A percentile compares a stretch with the other conserved stretches of the same genome.
Conservation (phyloP, 352 stramenopile species). For the Globisporangium alternatum region DNA sequence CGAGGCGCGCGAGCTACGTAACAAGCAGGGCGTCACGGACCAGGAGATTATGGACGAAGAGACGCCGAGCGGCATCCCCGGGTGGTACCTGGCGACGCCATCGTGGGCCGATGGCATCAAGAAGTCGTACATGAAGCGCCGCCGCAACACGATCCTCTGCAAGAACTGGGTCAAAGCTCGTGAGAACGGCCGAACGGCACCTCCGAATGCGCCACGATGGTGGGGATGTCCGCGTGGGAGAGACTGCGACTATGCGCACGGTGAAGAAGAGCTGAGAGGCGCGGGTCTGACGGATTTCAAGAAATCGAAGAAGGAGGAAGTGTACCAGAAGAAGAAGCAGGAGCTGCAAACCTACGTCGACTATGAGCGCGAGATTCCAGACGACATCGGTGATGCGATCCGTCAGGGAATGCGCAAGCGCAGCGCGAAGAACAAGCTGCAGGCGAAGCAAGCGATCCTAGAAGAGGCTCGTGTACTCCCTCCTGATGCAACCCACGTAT, state of each 20-base stretch:
- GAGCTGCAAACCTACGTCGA: slow-evolving; percentile 68
- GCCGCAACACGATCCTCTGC: slow-evolving; percentile 77
- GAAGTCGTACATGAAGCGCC: slow-evolving; percentile 85
- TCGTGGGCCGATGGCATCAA: slow-evolving; percentile 82
- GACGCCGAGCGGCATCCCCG: slow-evolving; percentile 78
- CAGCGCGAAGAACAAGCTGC: slow-evolving; percentile 26
- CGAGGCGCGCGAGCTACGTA: slow-evolving; percentile 40
- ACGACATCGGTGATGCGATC: slow-evolving; percentile 70
- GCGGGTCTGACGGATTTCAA: slow-evolving; percentile 68
- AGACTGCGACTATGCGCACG: slow-evolving; percentile 84
- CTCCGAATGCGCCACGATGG: slow-evolving; percentile 56
- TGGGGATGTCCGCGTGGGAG: slow-evolving; percentile 80
- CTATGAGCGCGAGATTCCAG: slow-evolving; percentile 61
- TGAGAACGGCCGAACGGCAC: slow-evolving; percentile 32
- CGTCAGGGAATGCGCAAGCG: slow-evolving; percentile 55
- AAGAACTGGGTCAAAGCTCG: slow-evolving; percentile 69
- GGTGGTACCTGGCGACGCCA: slow-evolving; percentile 79
- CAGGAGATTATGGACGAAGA: slow-evolving; percentile 75
- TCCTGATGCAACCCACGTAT: slow-evolving; percentile 31
- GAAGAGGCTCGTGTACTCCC: slow-evolving; percentile 28
- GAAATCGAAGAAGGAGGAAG: slow-evolving; percentile 57
- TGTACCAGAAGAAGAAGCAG: slow-evolving; percentile 56
- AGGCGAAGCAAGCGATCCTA: slow-evolving; percentile 4
- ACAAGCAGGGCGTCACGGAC: slow-evolving; percentile 52
- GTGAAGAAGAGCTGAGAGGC: slow-evolving; percentile 71